A percentile compares a stretch with the other conserved stretches of the same genome.
Evolutionary conservation across 345 rosid species (phyloP).

Genomic region (Aurinia saxatilis): DNA sequence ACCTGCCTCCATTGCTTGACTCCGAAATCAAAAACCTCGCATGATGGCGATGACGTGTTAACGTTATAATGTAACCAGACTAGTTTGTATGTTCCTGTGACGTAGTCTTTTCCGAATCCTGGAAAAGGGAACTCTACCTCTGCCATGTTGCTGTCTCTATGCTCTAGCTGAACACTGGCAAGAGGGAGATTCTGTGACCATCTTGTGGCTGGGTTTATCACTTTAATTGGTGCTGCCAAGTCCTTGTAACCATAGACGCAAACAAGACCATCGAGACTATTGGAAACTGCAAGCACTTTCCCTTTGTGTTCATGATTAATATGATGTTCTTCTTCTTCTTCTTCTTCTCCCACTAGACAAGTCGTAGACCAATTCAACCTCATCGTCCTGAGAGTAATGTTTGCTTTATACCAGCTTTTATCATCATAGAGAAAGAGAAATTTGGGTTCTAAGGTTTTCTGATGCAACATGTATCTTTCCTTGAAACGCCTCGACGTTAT

Average conservation of each 20-base stretch:
- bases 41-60: background rate
- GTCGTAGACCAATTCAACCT: no score
- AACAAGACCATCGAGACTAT: no score
- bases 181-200: background rate
- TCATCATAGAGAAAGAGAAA: background rate
- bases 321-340: no score
- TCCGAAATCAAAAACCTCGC: background rate
- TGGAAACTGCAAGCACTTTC: no score
- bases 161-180: background rate
- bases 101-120: background rate
- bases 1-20: background rate
- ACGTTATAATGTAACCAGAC: background rate
- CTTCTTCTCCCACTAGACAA: no score
- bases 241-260: background rate
- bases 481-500: background rate
- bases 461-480: background rate
- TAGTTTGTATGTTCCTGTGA: background rate
- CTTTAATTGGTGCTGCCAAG: background rate
- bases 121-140: no score
- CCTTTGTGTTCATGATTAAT: no score
- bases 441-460: background rate
- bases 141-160: no score
- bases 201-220: constrained; percentile 2
- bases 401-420: no score
- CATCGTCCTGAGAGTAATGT: no score